These are phyloP conservation scores for Globisporangium lucens DNA, from an alignment of 352 stramenopile genomes.

Conservation along the genomic window DNA sequence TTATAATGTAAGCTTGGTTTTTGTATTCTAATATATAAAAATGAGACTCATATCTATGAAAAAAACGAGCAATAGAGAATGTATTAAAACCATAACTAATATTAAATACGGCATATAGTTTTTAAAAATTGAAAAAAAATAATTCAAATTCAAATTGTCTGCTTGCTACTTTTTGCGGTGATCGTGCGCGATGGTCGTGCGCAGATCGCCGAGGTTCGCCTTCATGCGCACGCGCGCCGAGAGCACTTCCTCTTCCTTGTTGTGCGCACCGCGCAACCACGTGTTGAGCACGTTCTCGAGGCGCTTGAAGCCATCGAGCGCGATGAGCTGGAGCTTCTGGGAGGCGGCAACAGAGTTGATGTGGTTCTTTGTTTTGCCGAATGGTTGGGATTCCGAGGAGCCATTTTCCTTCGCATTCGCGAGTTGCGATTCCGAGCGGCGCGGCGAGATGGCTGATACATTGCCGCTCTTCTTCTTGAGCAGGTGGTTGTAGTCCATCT, in stretches of 20 bases:
- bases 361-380: not conserved
- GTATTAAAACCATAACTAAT: too few relatives aligned
- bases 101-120: too few relatives aligned
- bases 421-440: constrained; percentile 1
- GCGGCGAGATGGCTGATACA: not conserved
- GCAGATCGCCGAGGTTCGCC: constrained; percentile 17
- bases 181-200: constrained; percentile 19
- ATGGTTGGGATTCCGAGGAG: not conserved
- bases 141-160: too few relatives aligned
- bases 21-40: not conserved
- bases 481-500: constrained; percentile 47
- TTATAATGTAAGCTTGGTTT: not conserved
- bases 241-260: constrained; percentile 13
- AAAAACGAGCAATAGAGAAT: not conserved
- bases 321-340: constrained; percentile 8
- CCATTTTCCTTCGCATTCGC: not conserved
- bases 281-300: constrained; percentile 16
- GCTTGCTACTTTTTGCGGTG: constrained; percentile 2
- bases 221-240: constrained; percentile 10
- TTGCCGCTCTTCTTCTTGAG: not conserved
- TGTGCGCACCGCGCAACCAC: constrained; percentile 7
- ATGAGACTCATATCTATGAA: not conserved
- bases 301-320: constrained; percentile 18
- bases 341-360: not conserved
- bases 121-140: too few relatives aligned